A percentile compares a stretch with the other conserved stretches of the same genome.
These are phyloP conservation scores for Jamesozyma jinghongensis DNA, from an alignment of 805 yeast genomes.

Conservation along the genomic window DNA sequence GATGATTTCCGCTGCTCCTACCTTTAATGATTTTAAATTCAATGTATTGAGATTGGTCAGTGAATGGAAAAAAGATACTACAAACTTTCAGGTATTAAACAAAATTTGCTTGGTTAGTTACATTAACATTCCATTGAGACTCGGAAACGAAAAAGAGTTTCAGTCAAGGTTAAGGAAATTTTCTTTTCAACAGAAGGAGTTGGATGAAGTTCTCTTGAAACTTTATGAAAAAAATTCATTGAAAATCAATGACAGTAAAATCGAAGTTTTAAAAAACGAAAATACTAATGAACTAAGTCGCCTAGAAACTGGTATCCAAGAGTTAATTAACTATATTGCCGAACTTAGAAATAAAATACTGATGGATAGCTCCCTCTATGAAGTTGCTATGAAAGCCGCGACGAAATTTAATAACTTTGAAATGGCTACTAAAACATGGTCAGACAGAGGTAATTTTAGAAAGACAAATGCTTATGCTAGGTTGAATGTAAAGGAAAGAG, in stretches of 20 bases:
- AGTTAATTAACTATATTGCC: conserved; percentile 9
- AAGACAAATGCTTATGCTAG: conserved; percentile 42
- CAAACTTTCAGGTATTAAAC: conserved; percentile 18
- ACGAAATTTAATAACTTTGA: conserved; percentile 42
- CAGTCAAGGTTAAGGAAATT: conserved; percentile 18
- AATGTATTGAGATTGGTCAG: conserved; percentile 11
- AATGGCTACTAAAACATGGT: conserved; percentile 64
- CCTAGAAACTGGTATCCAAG: neutral
- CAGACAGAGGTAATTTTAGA: conserved; percentile 68
- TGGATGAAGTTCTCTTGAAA: conserved; percentile 9
- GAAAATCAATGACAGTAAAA: neutral
- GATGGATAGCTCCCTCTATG: conserved; percentile 45
- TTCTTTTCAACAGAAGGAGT: conserved; percentile 20
- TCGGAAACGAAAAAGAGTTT: conserved; percentile 21
- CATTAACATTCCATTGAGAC: conserved; percentile 23
- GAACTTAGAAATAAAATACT: conserved; percentile 28
- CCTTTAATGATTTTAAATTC: conserved; percentile 18
- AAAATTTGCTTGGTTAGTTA: conserved; percentile 16
- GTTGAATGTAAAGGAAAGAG: conserved; percentile 40
- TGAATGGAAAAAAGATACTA: conserved; percentile 10
- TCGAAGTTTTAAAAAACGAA: neutral
- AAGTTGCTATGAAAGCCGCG: conserved; percentile 59
- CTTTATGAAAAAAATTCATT: conserved; percentile 3
- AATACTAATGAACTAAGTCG: neutral
- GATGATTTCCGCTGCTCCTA: conserved; percentile 26